Base-by-base conservation (phyloP, 257 asterid genomes). In the Dorcoceras hygrometricum region DNA sequence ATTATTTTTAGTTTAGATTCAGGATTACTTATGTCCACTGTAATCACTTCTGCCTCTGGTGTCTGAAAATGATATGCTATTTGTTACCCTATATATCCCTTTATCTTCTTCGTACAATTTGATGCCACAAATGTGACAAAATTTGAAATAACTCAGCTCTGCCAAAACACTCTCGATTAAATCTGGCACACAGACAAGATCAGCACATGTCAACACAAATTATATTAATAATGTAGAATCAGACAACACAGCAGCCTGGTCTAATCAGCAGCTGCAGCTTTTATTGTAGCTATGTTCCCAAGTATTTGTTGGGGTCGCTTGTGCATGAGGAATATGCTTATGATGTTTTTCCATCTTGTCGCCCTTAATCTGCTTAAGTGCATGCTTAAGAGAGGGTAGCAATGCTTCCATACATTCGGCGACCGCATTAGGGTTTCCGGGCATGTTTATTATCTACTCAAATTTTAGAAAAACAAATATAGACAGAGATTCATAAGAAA, bases 351-450 rank as follows among this genome's bases (percentile, higher is more conserved):
- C 50, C n/a, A 5, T 39, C 50, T 39, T 43, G 19, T 43, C 19
- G 2, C 51, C 51, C 51, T 43, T 43, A 0, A 90, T 71, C 77
- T 94, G 96, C 83, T 81, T 90, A 73, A 94, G 56, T 19, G 97
- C 99, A 56, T 94, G 99, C 85, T 88, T 90, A 36, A 94, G 97
- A n/a, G 87, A 87, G 8, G 99, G 99, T 39, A 88, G 63, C 77
- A 94, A 77, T 11, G 51, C 18, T 74, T 84, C 97, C 96, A 90
- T 79, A 73, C 99, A 94, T 74, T 93, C 97, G 0, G 86, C 96
- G 2, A 88, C 99, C 0, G 99, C 99, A 50, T 94, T 94, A 6
- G 97, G 99, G 77, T 94, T 94, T 60, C 99, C 99, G 3, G 99
- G 99, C 97, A 90, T 94, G 86, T 90, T 94, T 65, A 90, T 90